A percentile compares a stretch with the other conserved stretches of the same genome.
phyloP scores from a whole-genome alignment of 257 asterid species.

The Forsythia suspensa region DNA sequence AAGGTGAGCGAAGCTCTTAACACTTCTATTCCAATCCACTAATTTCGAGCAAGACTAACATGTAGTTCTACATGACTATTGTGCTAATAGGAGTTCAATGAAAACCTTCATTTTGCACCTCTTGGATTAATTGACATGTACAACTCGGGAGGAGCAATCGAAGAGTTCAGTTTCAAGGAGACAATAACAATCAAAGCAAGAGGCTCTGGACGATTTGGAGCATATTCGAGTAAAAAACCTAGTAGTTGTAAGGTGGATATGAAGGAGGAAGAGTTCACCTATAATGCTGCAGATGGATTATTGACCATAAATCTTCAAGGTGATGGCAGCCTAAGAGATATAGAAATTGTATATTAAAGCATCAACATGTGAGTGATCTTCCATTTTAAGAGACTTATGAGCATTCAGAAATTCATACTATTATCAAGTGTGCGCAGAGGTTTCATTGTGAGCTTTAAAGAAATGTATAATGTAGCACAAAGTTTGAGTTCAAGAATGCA shows the following conservation, averaged over 20 bases:
- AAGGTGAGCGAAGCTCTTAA: slow-evolving; percentile 28
- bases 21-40: neutral
- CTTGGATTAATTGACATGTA: slow-evolving; percentile 56
- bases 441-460: neutral
- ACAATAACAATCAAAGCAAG: slow-evolving; percentile 35
- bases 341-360: slow-evolving; percentile 20
- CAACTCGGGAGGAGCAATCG: slow-evolving; percentile 60
- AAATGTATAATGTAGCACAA: neutral
- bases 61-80: neutral
- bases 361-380: neutral
- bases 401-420: neutral
- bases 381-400: neutral
- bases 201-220: slow-evolving; percentile 69
- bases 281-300: slow-evolving; percentile 44
- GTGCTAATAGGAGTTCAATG: slow-evolving; percentile 19
- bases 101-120: slow-evolving; percentile 45
- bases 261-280: slow-evolving; percentile 40
- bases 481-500: neutral
- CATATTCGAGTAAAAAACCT: slow-evolving; percentile 64
- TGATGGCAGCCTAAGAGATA: slow-evolving; percentile 42
- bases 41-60: neutral
- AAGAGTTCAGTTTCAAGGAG: slow-evolving; percentile 29
- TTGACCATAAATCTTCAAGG: slow-evolving; percentile 44
- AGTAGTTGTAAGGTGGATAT: slow-evolving; percentile 44
- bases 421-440: neutral